These are phyloP conservation scores for Chaetomidium leptoderma DNA, from an alignment of 495 filamentous ascomycete species.

Conservation along the genomic window DNA sequence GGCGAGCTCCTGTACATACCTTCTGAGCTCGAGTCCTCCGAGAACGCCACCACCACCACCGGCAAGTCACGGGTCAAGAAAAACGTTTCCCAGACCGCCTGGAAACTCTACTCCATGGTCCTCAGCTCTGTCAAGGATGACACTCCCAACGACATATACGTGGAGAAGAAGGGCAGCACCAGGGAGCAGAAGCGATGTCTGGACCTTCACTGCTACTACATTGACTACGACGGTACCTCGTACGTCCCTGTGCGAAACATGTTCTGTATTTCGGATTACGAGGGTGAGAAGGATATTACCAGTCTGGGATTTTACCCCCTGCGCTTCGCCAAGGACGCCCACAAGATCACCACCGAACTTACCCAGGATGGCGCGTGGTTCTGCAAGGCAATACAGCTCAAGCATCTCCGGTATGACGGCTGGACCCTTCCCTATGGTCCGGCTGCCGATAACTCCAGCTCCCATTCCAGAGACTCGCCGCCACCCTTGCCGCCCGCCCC, in stretches of 20 bases:
- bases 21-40: slow-evolving; percentile 20
- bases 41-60: background rate
- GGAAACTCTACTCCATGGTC: slow-evolving; percentile 30
- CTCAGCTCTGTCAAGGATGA: slow-evolving; percentile 12
- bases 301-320: slow-evolving; percentile 53
- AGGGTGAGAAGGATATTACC: slow-evolving; percentile 53
- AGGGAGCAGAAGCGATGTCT: slow-evolving; percentile 23
- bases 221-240: slow-evolving; percentile 57
- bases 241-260: slow-evolving; percentile 47
- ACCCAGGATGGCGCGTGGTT: slow-evolving; percentile 25
- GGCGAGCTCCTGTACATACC: slow-evolving; percentile 36
- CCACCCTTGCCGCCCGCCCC: slow-evolving; percentile 4
- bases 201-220: slow-evolving; percentile 45
- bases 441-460: slow-evolving; percentile 21
- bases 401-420: slow-evolving; percentile 44
- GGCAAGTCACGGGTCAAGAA: background rate
- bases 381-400: slow-evolving; percentile 42
- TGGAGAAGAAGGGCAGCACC: background rate
- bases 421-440: slow-evolving; percentile 33
- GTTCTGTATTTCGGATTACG: slow-evolving; percentile 46
- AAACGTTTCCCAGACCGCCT: slow-evolving; percentile 26
- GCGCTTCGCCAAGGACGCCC: slow-evolving; percentile 33
- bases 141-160: slow-evolving; percentile 17
- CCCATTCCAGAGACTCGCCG: no score
- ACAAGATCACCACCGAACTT: slow-evolving; percentile 26